A percentile compares a stretch with the other conserved stretches of the same genome.
Evolutionary conservation across 352 stramenopile species (phyloP).

Genomic region (Phytophthora pisi): DNA sequence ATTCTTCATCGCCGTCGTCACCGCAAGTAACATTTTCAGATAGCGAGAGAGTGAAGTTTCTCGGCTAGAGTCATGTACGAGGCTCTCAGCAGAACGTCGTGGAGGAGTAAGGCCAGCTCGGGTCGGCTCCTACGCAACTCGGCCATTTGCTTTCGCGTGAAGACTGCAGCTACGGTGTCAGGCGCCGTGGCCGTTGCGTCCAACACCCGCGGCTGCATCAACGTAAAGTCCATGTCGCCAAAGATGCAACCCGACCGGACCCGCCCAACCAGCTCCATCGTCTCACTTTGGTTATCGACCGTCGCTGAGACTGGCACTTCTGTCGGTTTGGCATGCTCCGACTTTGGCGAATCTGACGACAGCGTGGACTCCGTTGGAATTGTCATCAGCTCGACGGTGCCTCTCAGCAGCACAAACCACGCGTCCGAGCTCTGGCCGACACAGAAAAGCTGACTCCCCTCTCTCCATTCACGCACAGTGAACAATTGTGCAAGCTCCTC

Average conservation of each 20-base stretch:
- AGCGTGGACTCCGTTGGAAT: constrained; percentile 21
- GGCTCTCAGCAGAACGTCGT: constrained; percentile 60
- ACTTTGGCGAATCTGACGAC: constrained; percentile 25
- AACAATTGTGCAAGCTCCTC: constrained; percentile 51
- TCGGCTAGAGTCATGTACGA: constrained; percentile 67
- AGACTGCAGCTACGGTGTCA: constrained; percentile 47
- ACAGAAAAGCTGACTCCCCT: constrained; percentile 43
- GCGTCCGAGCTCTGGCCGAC: constrained; percentile 45
- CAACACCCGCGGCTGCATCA: constrained; percentile 53
- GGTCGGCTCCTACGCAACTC: constrained; percentile 32
- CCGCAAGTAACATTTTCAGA: constrained; percentile 32
- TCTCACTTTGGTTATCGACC: constrained; percentile 7
- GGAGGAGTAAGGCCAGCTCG: constrained; percentile 51
- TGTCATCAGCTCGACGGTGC: constrained; percentile 55
- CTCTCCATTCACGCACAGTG: constrained; percentile 36
- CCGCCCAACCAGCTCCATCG: constrained; percentile 52
- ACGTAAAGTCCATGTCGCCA: constrained; percentile 71
- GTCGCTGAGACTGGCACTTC: constrained; percentile 1
- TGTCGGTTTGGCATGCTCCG: constrained; percentile 10
- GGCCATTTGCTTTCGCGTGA: constrained; percentile 42
- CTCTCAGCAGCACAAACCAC: constrained; percentile 60
- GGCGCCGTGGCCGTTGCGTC: constrained; percentile 47
- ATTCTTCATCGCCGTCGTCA: constrained; percentile 62
- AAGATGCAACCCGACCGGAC: constrained; percentile 65
- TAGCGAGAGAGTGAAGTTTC: constrained; percentile 32